A percentile compares a stretch with the other conserved stretches of the same genome.
These are phyloP conservation scores for Colletotrichum coccodes DNA, from an alignment of 2,329 filamentous ascomycete genomes.

Conservation along the genomic window DNA sequence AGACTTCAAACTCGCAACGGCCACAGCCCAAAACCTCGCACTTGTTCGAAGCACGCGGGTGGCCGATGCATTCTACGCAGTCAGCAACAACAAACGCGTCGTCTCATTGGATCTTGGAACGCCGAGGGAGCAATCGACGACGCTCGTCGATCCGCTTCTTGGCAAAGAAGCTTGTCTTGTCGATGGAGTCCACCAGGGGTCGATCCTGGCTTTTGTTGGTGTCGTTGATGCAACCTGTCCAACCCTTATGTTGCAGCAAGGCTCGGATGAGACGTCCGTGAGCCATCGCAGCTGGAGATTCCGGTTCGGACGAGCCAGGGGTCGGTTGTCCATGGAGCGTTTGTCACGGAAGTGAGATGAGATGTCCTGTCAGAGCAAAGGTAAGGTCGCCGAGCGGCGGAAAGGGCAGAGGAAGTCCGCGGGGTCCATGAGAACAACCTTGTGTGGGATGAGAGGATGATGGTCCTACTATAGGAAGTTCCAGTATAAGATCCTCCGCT, in stretches of 20 bases:
- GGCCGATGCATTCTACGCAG: background rate
- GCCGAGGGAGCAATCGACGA: conserved; percentile 3
- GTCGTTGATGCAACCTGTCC: conserved; percentile 6
- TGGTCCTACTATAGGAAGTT: conserved; percentile 6
- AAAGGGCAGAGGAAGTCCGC: conserved; percentile 1
- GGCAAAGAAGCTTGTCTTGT: conserved; percentile 33
- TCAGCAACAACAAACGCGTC: background rate
- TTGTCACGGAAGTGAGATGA: conserved; percentile 20
- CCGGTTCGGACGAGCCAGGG: conserved; percentile 22
- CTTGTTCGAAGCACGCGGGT: background rate
- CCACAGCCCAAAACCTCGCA: conserved; percentile 13
- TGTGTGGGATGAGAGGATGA: background rate
- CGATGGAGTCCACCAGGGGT: conserved; percentile 13
- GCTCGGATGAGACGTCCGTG: conserved; percentile 27
- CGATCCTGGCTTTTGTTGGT: conserved; percentile 7
- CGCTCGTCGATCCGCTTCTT: conserved; percentile 23
- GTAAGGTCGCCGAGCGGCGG: background rate
- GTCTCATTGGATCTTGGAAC: conserved; percentile 1
- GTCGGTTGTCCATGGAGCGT: background rate
- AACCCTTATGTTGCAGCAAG: conserved; percentile 20
- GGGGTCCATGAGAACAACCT: background rate
- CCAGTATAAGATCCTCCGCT: conserved; percentile 29
- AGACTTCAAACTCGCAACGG: conserved; percentile 31
- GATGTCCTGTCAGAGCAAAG: conserved; percentile 4
- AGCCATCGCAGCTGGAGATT: background rate